phyloP scores from a whole-genome alignment of 352 stramenopile genomes.

The Thalassiosira tumida region DNA sequence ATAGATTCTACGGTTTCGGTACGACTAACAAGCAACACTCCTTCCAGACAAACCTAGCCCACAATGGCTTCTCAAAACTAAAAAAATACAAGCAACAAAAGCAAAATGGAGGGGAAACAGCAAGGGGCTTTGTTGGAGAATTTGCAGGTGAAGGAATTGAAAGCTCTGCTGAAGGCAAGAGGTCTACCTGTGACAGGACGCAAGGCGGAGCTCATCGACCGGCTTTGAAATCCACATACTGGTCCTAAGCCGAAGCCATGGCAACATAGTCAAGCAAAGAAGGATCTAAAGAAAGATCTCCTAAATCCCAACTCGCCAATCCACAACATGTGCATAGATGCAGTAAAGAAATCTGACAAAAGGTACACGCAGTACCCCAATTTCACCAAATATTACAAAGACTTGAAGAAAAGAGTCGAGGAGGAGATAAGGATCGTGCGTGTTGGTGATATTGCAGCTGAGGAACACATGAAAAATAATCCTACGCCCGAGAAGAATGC shows the following conservation, averaged over 20 bases:
- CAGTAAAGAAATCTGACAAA: constrained; percentile 19
- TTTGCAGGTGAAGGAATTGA: constrained; percentile 4
- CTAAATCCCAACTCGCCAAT: constrained; percentile 39
- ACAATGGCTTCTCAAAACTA: too few relatives aligned
- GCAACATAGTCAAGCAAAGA: constrained; percentile 66
- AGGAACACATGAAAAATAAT: constrained; percentile 32
- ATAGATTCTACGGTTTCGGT: too few relatives aligned
- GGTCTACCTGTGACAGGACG: constrained; percentile 27
- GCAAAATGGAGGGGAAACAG: too few relatives aligned
- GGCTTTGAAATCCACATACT: constrained; percentile 17
- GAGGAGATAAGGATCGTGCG: constrained; percentile 24
- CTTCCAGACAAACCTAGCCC: too few relatives aligned
- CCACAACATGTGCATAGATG: constrained; percentile 58
- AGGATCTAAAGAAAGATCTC: constrained; percentile 54
- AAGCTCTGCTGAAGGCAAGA: constrained; percentile 25
- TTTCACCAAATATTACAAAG: constrained; percentile 58
- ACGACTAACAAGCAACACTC: too few relatives aligned
- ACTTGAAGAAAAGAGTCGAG: constrained; percentile 49
- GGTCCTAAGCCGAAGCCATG: constrained; percentile 53
- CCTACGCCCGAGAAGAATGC: constrained; percentile 2
- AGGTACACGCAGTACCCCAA: constrained; percentile 57
- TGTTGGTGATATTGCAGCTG: constrained; percentile 28
- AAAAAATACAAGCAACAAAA: too few relatives aligned
- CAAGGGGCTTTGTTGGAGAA: too few relatives aligned
- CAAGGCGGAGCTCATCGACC: constrained; percentile 39